Evolutionary conservation across 441 rosid species (phyloP), one percentile per base, ranked within the genome.

Genomic region (Arabidopsis hybrid): DNA sequence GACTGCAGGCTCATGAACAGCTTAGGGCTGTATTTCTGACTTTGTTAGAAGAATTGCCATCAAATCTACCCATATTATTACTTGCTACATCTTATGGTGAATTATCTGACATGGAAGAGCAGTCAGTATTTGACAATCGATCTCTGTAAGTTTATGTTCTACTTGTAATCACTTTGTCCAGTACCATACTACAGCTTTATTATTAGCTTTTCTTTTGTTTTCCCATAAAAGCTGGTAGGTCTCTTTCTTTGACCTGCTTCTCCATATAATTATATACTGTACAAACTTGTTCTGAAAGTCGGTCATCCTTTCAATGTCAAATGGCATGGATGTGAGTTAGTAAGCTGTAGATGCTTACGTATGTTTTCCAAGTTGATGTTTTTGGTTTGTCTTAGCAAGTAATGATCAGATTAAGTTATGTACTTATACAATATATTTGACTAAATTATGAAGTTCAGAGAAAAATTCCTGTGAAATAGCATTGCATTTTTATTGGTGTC

Each of bases 1-100:
- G 72, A 50, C 77, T 86, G 82, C 91, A 96, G 98, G 97, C 97
- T 40, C 93, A 91, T 76, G 97, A 96, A 56, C 99, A 96, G 81
- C 96, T 96, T 35, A 87, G 91, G 81, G 98, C 96, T 72, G 96
- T 96, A 70, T 85, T 96, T 52, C 81, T 86, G 81, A 89, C 99
- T 66, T 84, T 96, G 65, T 84, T 93, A 80, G 99, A 96, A 82
- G 98, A 93, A 83, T 69, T 93, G 77, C 97, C 97, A 2, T 93
- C 99, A 39, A 88, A 93, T 75, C 75, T 89, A 42, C 97, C 99
- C 6, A 85, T 96, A 77, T 75, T 93, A 75, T 87, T 96, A 67
- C 91, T 96, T 64, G 99, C 98, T 68, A 85, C 93, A 74, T 84
- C 96, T 74, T 72, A 88, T 65, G 79, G 71, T 61, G 78, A 83